Percentiles rank a stretch among this genome's conserved stretches.
These are phyloP conservation scores for Kodamaea sp. DNA, from an alignment of 1,139 yeast species.

Conservation along the genomic window DNA sequence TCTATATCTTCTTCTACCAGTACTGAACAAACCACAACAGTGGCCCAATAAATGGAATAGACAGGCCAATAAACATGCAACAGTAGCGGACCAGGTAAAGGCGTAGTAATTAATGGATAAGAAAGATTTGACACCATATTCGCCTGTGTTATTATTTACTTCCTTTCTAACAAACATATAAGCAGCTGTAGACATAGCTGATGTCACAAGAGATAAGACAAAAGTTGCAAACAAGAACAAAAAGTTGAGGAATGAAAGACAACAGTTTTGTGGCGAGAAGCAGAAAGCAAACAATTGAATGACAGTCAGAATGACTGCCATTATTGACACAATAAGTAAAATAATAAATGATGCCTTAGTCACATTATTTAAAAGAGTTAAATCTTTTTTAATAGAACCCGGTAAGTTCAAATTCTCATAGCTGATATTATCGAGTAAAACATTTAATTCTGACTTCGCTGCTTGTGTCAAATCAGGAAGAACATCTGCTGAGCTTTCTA, in stretches of 20 bases:
- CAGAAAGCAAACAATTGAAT: slow-evolving; percentile 39
- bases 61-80: slow-evolving; percentile 33
- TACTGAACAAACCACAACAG: slow-evolving; percentile 41
- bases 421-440: slow-evolving; percentile 28
- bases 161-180: slow-evolving; percentile 28
- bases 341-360: slow-evolving; percentile 28
- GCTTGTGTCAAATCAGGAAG: slow-evolving; percentile 16
- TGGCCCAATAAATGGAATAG: slow-evolving; percentile 40
- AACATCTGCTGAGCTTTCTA: slow-evolving; percentile 22
- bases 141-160: slow-evolving; percentile 28
- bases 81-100: slow-evolving; percentile 39
- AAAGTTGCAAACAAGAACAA: slow-evolving; percentile 32
- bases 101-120: slow-evolving; percentile 44
- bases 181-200: slow-evolving; percentile 35
- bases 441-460: slow-evolving; percentile 24
- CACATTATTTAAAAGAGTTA: slow-evolving; percentile 30
- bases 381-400: slow-evolving; percentile 30
- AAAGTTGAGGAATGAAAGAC: slow-evolving; percentile 41
- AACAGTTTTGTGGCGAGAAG: slow-evolving; percentile 36
- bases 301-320: slow-evolving; percentile 39
- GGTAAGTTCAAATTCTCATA: slow-evolving; percentile 36
- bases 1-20: slow-evolving; percentile 32
- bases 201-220: slow-evolving; percentile 30
- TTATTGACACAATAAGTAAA: slow-evolving; percentile 22
- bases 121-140: slow-evolving; percentile 35